These are phyloP conservation scores for Solanum gandarillasii DNA, from an alignment of 257 asterid genomes.

Conservation along the genomic window DNA sequence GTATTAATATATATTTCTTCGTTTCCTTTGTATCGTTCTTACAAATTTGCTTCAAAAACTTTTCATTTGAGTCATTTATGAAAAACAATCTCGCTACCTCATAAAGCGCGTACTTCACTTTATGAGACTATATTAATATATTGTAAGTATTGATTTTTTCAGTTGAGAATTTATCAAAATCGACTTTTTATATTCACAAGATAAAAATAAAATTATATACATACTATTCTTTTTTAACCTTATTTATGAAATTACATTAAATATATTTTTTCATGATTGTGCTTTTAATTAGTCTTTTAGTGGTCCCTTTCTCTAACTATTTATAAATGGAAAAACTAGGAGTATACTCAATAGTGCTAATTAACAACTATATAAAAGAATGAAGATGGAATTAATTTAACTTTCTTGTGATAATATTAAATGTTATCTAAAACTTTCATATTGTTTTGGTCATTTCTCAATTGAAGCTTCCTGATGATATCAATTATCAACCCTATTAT, in stretches of 20 bases:
- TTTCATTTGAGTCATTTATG: not conserved
- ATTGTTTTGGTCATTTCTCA: not conserved
- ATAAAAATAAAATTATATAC: accelerated
- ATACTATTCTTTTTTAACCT: accelerated
- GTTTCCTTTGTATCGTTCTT: not conserved
- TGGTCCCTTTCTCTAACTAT: not conserved
- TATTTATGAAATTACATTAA: not conserved
- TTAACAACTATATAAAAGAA: not conserved
- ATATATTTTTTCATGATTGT: not conserved
- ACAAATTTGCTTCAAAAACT: not conserved
- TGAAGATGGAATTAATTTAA: not conserved
- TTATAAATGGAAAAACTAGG: not conserved
- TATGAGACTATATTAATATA: not conserved
- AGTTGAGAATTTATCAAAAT: accelerated
- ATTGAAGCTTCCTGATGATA: not conserved
- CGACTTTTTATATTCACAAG: accelerated
- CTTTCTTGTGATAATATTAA: not conserved
- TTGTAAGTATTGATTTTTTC: not conserved
- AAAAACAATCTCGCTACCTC: accelerated
- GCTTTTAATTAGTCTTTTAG: not conserved
- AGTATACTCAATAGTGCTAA: not conserved
- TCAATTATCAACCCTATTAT: not conserved
- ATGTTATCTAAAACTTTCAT: not conserved
- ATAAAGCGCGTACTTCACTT: not conserved
- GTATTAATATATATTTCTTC: not conserved